These are phyloP conservation scores for Stagonosporopsis cucurbitacearum DNA, from an alignment of 2,329 filamentous ascomycete species.

Conservation along the genomic window DNA sequence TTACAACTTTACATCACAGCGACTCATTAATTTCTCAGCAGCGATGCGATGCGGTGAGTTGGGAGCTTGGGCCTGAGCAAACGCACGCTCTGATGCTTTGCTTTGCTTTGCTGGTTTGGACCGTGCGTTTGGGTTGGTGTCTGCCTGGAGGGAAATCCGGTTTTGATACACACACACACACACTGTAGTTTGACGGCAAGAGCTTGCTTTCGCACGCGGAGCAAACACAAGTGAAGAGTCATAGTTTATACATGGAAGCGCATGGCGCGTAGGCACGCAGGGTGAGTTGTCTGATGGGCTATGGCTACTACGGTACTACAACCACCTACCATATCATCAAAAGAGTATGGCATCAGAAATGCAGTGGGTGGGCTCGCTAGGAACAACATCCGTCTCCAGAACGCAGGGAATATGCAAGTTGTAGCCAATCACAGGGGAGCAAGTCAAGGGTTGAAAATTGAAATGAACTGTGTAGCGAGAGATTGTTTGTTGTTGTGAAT, in stretches of 20 bases:
- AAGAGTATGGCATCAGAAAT: constrained; percentile 32
- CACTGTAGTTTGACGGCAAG: constrained; percentile 8
- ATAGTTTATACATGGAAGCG: no score
- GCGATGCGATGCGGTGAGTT: no score
- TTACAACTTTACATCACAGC: no score
- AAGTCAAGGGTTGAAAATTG: constrained; percentile 37
- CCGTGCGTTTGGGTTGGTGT: constrained; percentile 4
- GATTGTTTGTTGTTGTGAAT: constrained; percentile 43
- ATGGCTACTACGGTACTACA: constrained; percentile 28
- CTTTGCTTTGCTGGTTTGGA: constrained; percentile 1
- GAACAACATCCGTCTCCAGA: constrained; percentile 26
- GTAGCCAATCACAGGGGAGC: constrained; percentile 42
- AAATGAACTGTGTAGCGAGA: constrained; percentile 47
- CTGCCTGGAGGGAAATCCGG: not conserved
- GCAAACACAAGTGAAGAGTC: constrained; percentile 37
- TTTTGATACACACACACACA: no score
- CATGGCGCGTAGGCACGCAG: constrained; percentile 40
- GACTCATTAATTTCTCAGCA: no score
- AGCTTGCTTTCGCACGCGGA: constrained; percentile 33
- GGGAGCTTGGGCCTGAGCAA: constrained; percentile 11
- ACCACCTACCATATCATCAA: no score
- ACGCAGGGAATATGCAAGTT: constrained; percentile 28
- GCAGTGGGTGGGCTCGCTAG: constrained; percentile 42
- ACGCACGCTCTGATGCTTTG: no score
- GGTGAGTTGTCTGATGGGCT: constrained; percentile 48